Conservation (phyloP, 2,329 filamentous ascomycete species). For the Cercospora sojina region DNA sequence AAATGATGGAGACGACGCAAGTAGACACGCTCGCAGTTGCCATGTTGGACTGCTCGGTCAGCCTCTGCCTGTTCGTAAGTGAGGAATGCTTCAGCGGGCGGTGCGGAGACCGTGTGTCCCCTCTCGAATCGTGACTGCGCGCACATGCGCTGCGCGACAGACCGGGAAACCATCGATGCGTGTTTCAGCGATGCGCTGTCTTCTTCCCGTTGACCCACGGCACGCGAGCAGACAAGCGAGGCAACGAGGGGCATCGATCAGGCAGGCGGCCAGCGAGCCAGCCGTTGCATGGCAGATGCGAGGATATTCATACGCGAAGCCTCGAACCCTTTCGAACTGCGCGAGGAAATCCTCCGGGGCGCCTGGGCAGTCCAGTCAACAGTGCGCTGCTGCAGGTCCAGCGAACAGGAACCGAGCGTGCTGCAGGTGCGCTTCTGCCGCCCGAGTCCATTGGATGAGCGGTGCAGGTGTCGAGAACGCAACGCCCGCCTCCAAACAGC, state of each 20-base stretch:
- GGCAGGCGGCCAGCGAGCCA: not conserved
- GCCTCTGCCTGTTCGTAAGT: not conserved
- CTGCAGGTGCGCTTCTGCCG: slow-evolving; percentile 14
- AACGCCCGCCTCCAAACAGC: no score
- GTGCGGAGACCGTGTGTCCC: not conserved
- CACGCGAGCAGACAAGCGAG: slow-evolving; percentile 10
- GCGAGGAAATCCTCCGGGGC: not conserved
- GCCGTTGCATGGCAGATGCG: slow-evolving; percentile 5
- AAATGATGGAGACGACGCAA: slow-evolving; percentile 44
- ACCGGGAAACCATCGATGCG: slow-evolving; percentile 13
- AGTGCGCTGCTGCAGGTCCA: slow-evolving; percentile 18
- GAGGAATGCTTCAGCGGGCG: not conserved
- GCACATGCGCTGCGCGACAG: slow-evolving; percentile 4
- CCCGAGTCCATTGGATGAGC: slow-evolving; percentile 19
- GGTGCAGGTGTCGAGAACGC: slow-evolving; percentile 21
- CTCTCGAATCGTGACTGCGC: not conserved
- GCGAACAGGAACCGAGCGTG: slow-evolving; percentile 16
- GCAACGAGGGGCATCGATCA: slow-evolving; percentile 13
- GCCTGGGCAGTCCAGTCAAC: slow-evolving; percentile 15
- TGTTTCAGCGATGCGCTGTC: slow-evolving; percentile 18
- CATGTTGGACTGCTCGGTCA: slow-evolving; percentile 11
- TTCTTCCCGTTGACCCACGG: not conserved
- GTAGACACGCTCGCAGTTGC: slow-evolving; percentile 23
- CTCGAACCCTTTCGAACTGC: slow-evolving; percentile 11
- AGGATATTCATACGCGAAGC: slow-evolving; percentile 10